These are phyloP conservation scores for Alternaria viburni DNA, from an alignment of 2,329 filamentous ascomycete species.

Conservation along the genomic window DNA sequence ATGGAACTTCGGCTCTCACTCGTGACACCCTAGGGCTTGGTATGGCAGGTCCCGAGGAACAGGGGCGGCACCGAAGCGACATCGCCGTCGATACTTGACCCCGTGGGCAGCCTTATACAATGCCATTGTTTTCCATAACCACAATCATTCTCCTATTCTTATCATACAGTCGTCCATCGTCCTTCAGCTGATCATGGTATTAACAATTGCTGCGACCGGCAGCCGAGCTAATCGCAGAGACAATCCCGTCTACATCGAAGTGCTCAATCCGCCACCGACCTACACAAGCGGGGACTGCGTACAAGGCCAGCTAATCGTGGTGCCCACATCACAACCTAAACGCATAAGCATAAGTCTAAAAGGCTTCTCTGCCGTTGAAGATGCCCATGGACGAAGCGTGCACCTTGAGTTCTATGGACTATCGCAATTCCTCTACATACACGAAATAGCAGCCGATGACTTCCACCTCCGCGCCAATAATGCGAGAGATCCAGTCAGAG, in stretches of 20 bases:
- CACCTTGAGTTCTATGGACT: constrained; percentile 25
- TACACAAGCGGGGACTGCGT: constrained; percentile 32
- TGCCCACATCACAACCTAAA: constrained; percentile 24
- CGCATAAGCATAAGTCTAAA: constrained; percentile 24
- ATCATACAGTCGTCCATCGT: background rate
- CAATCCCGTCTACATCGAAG: constrained; percentile 24
- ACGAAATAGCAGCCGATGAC: constrained; percentile 9
- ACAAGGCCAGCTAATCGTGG: constrained; percentile 27
- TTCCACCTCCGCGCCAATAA: constrained; percentile 31
- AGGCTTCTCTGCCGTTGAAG: constrained; percentile 18
- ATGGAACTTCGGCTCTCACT: constrained; percentile 1
- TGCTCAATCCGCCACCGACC: constrained; percentile 14
- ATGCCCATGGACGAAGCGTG: constrained; percentile 15
- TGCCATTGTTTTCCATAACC: background rate
- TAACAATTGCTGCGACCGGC: constrained; percentile 10
- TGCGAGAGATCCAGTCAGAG: constrained; percentile 23
- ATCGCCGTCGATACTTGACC: constrained; percentile 4
- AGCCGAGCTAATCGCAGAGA: constrained; percentile 17
- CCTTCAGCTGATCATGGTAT: constrained; percentile 10
- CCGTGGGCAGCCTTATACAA: background rate
- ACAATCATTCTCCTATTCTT: background rate
- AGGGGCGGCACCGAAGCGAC: constrained; percentile 5
- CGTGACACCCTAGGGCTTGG: constrained; percentile 7
- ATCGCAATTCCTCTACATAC: constrained; percentile 25
- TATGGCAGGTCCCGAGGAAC: constrained; percentile 7